Percentiles rank a stretch among this genome's conserved stretches.
phyloP scores from a whole-genome alignment of 805 yeast genomes.

The Metschnikowia continentalis region DNA sequence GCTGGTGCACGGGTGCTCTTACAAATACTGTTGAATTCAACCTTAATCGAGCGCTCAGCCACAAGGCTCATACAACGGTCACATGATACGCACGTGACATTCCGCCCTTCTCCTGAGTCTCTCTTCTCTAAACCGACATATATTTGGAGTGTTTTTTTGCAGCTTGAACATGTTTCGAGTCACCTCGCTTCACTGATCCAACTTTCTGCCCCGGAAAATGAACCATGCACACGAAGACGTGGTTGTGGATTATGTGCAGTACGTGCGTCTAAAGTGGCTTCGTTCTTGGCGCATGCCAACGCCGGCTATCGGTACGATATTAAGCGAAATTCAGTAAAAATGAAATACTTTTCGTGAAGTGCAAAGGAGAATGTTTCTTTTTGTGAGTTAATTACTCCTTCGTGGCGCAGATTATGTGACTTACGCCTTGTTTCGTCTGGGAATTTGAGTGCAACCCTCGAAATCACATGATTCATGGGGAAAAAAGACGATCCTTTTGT shows the following conservation, averaged over 20 bases:
- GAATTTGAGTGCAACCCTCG: not conserved
- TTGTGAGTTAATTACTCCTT: not conserved
- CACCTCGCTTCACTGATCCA: not conserved
- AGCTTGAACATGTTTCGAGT: not conserved
- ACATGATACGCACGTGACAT: not conserved
- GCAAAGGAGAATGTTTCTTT: not conserved
- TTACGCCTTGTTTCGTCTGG: not conserved
- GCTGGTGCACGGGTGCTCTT: not conserved
- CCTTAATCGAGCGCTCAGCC: constrained; percentile 1
- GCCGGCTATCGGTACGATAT: not conserved
- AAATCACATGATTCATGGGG: not conserved
- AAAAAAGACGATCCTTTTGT: not conserved
- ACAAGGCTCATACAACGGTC: not conserved
- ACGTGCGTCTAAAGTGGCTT: not conserved
- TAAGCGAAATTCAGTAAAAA: not conserved
- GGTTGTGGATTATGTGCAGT: not conserved
- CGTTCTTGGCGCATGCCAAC: not conserved
- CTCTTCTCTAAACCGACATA: not conserved
- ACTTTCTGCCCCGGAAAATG: not conserved
- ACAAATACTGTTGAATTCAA: not conserved
- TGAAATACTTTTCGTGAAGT: too few species aligned
- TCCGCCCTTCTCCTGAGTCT: not conserved
- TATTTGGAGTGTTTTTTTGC: too few species aligned
- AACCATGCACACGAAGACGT: not conserved
- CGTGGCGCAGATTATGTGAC: not conserved